Evolutionary conservation across 2,329 filamentous ascomycete genomes (phyloP), one percentile per base, ranked within the genome.

Genomic region (Dactylella cylindrospora): DNA sequence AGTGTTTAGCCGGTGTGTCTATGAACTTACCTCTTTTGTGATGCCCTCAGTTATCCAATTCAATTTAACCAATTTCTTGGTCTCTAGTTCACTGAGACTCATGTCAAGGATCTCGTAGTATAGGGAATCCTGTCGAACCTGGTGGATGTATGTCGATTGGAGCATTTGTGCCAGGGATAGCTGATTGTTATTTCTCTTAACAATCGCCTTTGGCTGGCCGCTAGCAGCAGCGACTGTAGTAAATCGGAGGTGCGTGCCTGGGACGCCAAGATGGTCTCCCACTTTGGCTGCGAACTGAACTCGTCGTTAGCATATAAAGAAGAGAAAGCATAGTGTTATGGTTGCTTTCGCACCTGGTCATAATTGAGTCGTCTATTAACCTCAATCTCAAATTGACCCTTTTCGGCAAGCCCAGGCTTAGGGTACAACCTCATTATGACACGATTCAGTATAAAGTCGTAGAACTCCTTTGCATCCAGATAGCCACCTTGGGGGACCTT

Each of bases 21-120:
- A 41, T n/a, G 17, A 12, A 71, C 79, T 73, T 74, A 88, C 87
- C 75, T 95, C 90, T 76, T 96, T 97, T 8, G 83, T 83, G 65
- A 97, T 85, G 35, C 93, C 93, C 65, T 98, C 93, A 32, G 85
- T 86, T 38, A 98, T 77, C 83, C 86, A 91, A 1, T 79, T 87
- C 40, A 98, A 75, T 72, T 88, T 91, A 65, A 97, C 76, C 54
- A 77, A 82, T 76, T 94, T 96, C 77, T 95, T 93, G 53, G 88
- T 93, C 70, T 98, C 93, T 35, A 95, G 79, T 73, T 98, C 94
- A 19, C 88, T 86, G 39, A 98, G 75, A 69, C 89, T 95, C 77
- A 96, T 95, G 65, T 98, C 93, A 32, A 98, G 76, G 22, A 97
- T 82, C 72, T 98, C 93, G 70, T 90, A 98, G 72, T 85, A 97